Conservation (phyloP, 306 rosid genomes). For the Trifolium dubium region DNA sequence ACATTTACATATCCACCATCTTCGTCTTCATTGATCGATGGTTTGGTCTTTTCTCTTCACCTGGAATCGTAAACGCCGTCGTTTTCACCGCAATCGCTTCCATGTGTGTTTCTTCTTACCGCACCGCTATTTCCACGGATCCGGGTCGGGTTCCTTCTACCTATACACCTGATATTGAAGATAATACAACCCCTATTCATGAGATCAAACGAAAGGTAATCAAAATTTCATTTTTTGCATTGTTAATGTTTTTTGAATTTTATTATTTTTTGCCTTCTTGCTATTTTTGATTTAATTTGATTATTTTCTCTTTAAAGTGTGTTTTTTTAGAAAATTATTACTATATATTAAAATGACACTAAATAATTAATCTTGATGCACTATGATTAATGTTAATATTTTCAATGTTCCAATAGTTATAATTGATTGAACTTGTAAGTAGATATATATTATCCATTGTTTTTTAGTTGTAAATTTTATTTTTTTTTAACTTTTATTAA, state of each 20-base stretch:
- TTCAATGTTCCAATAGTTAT: neutral
- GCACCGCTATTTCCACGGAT: slow-evolving; percentile 63
- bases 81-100: slow-evolving; percentile 74
- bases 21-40: slow-evolving; percentile 83
- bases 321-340: neutral
- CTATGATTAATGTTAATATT: neutral
- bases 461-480: neutral
- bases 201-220: slow-evolving; percentile 97
- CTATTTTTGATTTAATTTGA: too few species aligned
- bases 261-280: too few species aligned
- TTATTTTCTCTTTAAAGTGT: too few species aligned
- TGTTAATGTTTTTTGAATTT: too few species aligned
- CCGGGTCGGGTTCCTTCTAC: slow-evolving; percentile 91
- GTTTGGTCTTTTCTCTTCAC: slow-evolving; percentile 92
- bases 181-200: slow-evolving; percentile 63
- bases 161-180: slow-evolving; percentile 81
- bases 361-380: too few species aligned
- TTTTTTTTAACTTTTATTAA: neutral
- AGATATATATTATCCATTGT: neutral
- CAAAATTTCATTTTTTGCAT: neutral
- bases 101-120: slow-evolving; percentile 63
- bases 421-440: neutral
- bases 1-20: slow-evolving; percentile 73
- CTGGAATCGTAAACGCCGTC: slow-evolving; percentile 77
- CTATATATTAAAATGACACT: neutral